phyloP scores from a whole-genome alignment of 306 rosid genomes.

The Prunus mongolica region DNA sequence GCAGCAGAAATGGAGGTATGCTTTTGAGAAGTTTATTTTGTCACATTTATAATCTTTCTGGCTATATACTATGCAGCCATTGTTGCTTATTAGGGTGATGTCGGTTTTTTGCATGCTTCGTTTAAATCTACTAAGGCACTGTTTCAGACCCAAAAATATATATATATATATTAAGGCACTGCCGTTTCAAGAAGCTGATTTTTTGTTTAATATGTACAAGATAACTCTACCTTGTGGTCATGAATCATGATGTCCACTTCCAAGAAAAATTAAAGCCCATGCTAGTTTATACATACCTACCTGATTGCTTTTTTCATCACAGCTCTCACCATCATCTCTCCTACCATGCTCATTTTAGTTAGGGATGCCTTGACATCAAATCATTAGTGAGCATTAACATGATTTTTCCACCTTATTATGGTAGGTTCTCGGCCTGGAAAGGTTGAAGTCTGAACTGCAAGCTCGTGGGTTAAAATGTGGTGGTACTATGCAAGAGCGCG shows the following conservation, averaged over 20 bases:
- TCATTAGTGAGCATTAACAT: neutral
- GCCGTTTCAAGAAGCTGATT: neutral
- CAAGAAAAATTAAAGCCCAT: neutral
- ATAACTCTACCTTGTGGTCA: neutral
- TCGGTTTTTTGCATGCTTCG: neutral
- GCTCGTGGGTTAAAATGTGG: constrained; percentile 82
- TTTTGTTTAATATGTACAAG: neutral
- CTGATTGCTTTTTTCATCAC: neutral
- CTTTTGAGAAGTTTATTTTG: neutral
- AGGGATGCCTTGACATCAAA: neutral
- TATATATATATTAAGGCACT: too few relatives aligned
- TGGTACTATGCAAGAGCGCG: constrained; percentile 86
- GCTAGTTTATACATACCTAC: neutral
- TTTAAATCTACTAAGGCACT: neutral
- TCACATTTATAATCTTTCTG: neutral
- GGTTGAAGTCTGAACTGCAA: constrained; percentile 76
- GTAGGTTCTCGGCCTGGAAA: constrained; percentile 82
- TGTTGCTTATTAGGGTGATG: neutral
- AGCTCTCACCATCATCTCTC: neutral
- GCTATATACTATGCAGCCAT: neutral
- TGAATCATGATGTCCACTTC: neutral
- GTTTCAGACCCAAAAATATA: neutral
- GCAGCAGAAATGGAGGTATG: constrained; percentile 91
- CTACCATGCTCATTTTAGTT: neutral
- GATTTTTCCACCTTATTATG: neutral